Percentiles rank a stretch among this genome's conserved stretches.
Evolutionary conservation across 129 eudicot genomes (phyloP).

Genomic region (Helianthus tuberosus): DNA sequence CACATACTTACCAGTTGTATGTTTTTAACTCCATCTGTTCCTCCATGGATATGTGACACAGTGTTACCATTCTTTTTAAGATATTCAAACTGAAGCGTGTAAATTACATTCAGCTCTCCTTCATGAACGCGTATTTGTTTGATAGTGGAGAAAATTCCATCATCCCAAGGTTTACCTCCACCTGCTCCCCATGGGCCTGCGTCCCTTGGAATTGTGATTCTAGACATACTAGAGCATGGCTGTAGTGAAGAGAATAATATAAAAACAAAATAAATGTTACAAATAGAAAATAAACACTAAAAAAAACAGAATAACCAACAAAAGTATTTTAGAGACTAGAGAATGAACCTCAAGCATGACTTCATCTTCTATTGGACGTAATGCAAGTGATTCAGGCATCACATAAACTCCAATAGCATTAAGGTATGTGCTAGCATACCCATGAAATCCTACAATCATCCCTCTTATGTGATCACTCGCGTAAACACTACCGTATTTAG

Average conservation of each 20-base stretch:
- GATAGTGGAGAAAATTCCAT: conserved; percentile 28
- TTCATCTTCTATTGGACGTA: too few relatives aligned
- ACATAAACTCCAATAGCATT: background rate
- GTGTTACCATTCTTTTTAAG: background rate
- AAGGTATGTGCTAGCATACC: background rate
- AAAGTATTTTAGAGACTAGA: background rate
- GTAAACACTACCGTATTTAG: conserved; percentile 5
- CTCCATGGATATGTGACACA: background rate
- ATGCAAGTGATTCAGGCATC: too few relatives aligned
- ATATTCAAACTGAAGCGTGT: conserved; percentile 19
- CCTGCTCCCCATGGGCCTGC: conserved; percentile 34
- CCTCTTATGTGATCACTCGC: conserved; percentile 20
- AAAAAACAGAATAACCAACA: background rate
- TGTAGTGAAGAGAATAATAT: too few relatives aligned
- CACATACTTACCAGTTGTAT: too few relatives aligned
- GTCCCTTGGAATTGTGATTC: background rate
- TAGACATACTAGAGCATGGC: background rate
- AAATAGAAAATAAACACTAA: too few relatives aligned
- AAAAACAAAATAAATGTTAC: too few relatives aligned
- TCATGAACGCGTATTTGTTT: conserved; percentile 19
- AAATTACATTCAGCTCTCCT: background rate
- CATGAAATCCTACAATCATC: conserved; percentile 13
- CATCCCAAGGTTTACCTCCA: conserved; percentile 39
- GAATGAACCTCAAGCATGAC: background rate
- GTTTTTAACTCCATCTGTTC: background rate